Evolutionary conservation across 495 filamentous ascomycete genomes (phyloP).

Genomic region (Pseudoneurospora amorphoporcata): DNA sequence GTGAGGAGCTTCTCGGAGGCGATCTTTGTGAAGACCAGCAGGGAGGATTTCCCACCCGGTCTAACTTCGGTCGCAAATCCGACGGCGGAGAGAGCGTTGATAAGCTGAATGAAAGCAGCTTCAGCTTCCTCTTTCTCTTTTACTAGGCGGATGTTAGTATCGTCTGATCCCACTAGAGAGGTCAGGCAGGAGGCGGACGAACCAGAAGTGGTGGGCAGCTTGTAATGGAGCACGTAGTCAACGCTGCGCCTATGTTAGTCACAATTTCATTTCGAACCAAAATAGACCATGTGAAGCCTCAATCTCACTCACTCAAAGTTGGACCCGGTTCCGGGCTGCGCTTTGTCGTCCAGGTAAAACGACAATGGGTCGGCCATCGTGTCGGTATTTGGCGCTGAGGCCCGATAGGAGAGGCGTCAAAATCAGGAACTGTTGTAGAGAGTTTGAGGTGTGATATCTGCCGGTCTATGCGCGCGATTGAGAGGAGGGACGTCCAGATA

Average conservation of each 20-base stretch:
- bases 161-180: neutral
- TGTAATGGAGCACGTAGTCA: conserved; percentile 87
- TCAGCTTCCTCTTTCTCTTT: conserved; percentile 58
- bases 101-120: conserved; percentile 62
- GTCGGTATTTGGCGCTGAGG: neutral
- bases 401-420: neutral
- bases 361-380: conserved; percentile 27
- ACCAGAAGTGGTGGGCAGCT: conserved; percentile 53
- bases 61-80: conserved; percentile 81
- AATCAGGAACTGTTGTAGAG: neutral
- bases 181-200: conserved; percentile 11
- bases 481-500: neutral
- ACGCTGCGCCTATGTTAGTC: conserved; percentile 41
- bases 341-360: conserved; percentile 19
- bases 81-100: conserved; percentile 56
- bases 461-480: neutral
- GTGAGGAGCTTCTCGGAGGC: conserved; percentile 53
- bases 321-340: conserved; percentile 22
- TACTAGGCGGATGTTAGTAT: conserved; percentile 1
- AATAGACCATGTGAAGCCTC: neutral
- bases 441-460: neutral
- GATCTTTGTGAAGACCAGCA: conserved; percentile 77
- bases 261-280: conserved; percentile 2
- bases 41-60: conserved; percentile 61
- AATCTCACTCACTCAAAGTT: conserved; percentile 21